These are phyloP conservation scores for Millerozyma acaciae DNA, from an alignment of 805 yeast species.

Conservation along the genomic window DNA sequence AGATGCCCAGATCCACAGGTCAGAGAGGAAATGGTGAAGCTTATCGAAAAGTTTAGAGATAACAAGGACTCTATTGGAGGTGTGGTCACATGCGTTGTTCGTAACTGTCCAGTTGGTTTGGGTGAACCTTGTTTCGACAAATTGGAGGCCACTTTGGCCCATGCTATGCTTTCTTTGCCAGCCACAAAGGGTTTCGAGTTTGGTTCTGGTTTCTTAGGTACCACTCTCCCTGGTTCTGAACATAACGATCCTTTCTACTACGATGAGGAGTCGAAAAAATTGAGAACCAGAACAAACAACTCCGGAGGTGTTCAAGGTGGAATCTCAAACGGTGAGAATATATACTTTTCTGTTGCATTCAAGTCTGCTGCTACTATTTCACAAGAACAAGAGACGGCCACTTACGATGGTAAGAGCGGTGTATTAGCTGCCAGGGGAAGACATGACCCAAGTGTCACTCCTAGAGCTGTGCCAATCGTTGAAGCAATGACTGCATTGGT, in stretches of 20 bases:
- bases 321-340: conserved; percentile 91
- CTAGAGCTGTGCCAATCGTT: conserved; percentile 97
- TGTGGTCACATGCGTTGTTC: conserved; percentile 92
- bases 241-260: conserved; percentile 85
- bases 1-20: conserved; percentile 83
- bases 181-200: conserved; percentile 98
- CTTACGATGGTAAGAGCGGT: conserved; percentile 87
- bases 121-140: conserved; percentile 99
- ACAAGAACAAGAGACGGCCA: conserved; percentile 84
- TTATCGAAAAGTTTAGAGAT: conserved; percentile 83
- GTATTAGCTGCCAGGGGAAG: conserved; percentile 93
- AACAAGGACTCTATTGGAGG: conserved; percentile 94
- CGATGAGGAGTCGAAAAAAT: conserved; percentile 54
- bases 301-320: conserved; percentile 99
- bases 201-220: conserved; percentile 94
- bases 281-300: conserved; percentile 85
- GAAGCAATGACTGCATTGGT: conserved; percentile 98
- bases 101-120: conserved; percentile 91
- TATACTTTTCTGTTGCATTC: conserved; percentile 93
- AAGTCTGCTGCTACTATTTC: conserved; percentile 97
- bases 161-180: conserved; percentile 96
- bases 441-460: conserved; percentile 98
- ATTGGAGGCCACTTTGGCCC: conserved; percentile 91
- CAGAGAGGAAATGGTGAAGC: conserved; percentile 76
- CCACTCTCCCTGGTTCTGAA: conserved; percentile 83